These are phyloP conservation scores for Wolfiporia cocos DNA, from an alignment of 1,284 basidiomycete species.

Conservation along the genomic window DNA sequence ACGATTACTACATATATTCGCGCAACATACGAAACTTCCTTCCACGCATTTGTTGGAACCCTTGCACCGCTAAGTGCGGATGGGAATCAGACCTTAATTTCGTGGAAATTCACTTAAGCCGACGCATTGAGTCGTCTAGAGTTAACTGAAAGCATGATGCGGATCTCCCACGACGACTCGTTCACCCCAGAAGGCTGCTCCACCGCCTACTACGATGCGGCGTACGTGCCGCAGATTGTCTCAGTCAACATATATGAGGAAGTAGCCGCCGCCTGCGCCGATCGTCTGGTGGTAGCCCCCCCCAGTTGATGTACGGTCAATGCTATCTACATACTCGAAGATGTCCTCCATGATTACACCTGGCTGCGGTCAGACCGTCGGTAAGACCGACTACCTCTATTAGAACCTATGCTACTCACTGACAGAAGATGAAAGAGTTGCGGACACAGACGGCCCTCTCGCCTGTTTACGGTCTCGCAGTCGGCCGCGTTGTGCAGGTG, in stretches of 20 bases:
- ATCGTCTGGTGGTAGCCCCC: slow-evolving; percentile 28
- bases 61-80: too few species aligned
- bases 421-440: slow-evolving; percentile 32
- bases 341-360: slow-evolving; percentile 23
- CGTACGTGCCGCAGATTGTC: too few species aligned
- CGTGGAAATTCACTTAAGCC: too few species aligned
- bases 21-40: too few species aligned
- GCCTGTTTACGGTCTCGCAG: slow-evolving; percentile 29
- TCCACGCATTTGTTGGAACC: too few species aligned
- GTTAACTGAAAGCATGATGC: too few species aligned
- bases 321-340: slow-evolving; percentile 26
- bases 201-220: slow-evolving; percentile 18
- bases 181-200: slow-evolving; percentile 22
- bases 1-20: too few species aligned
- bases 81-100: too few species aligned
- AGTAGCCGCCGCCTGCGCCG: slow-evolving; percentile 26
- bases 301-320: slow-evolving; percentile 28
- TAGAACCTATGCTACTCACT: background rate
- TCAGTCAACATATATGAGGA: too few species aligned
- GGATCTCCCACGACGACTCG: slow-evolving; percentile 16
- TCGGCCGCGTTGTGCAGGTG: slow-evolving; percentile 32
- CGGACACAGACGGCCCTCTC: slow-evolving; percentile 39
- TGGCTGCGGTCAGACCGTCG: slow-evolving; percentile 16
- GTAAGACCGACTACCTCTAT: too few species aligned
- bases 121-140: too few species aligned